Evolutionary conservation across 2,329 filamentous ascomycete genomes (phyloP).

Genomic region (Orbilia brochopaga): DNA sequence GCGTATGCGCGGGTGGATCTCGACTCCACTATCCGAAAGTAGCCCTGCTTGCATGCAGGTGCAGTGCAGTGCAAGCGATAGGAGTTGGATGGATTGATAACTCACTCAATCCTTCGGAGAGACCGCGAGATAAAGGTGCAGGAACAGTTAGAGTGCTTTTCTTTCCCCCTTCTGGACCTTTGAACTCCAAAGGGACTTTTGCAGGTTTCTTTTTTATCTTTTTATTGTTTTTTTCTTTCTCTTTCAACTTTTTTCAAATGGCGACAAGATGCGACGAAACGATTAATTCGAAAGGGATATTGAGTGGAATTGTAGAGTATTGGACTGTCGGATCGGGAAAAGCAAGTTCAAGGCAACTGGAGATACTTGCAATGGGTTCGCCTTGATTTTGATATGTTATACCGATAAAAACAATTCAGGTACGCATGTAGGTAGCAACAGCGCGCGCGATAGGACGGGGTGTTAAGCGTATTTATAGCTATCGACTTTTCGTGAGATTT

Average conservation of each 20-base stretch:
- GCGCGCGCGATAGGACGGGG: constrained; percentile 29
- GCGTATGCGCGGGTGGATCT: not conserved
- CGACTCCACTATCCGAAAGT: constrained; percentile 48
- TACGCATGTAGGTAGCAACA: not conserved
- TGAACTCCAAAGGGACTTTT: too few relatives aligned
- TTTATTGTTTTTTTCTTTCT: constrained; percentile 10
- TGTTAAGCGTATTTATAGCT: not conserved
- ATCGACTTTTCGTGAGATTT: not conserved
- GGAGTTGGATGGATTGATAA: constrained; percentile 25
- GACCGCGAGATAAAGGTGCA: constrained; percentile 49
- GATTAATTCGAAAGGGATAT: not conserved
- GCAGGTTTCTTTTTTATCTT: not conserved
- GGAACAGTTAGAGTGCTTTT: not conserved
- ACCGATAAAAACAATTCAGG: not conserved
- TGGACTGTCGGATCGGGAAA: not conserved
- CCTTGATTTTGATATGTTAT: not conserved
- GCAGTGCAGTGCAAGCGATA: constrained; percentile 2
- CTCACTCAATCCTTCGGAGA: constrained; percentile 38
- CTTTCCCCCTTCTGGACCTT: too few relatives aligned
- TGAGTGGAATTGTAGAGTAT: constrained; percentile 11
- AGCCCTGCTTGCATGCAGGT: constrained; percentile 10
- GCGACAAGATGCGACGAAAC: constrained; percentile 1
- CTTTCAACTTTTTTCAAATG: not conserved
- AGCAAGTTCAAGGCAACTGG: constrained; percentile 1
- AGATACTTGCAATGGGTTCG: not conserved